Conservation (phyloP, 345 rosid species). For the Abelmoschus esculentus region DNA sequence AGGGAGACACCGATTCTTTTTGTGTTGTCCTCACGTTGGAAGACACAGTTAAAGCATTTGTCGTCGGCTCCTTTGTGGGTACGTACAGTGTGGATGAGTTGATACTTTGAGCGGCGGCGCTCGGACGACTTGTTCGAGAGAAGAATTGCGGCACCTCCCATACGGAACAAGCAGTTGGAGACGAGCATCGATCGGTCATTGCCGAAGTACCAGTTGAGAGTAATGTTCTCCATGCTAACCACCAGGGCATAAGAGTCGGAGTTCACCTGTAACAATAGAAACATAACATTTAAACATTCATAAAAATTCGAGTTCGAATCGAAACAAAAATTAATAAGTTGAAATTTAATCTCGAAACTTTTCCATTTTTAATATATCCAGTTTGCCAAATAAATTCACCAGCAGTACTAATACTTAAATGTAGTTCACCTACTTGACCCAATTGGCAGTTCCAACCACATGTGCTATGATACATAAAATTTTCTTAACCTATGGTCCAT, state of each 20-base stretch:
- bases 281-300: not conserved
- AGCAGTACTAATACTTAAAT: not conserved
- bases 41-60: not conserved
- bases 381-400: not conserved
- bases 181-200: constrained; percentile 11
- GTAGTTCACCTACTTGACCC: not conserved
- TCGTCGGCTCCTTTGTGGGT: constrained; percentile 8
- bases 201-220: constrained; percentile 4
- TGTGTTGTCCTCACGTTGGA: constrained; percentile 3
- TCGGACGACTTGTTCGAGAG: constrained; percentile 11
- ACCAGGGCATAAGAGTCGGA: constrained; percentile 5
- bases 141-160: constrained; percentile 10
- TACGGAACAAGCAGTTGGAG: constrained; percentile 10
- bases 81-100: constrained; percentile 13
- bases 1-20: not conserved
- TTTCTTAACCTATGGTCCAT: not conserved
- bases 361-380: not conserved
- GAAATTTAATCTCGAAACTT: not conserved
- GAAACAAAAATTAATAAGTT: too few species aligned
- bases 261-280: not conserved
- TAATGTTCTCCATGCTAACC: constrained; percentile 14
- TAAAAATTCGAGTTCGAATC: not conserved
- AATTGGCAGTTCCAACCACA: not conserved
- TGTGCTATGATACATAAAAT: not conserved
- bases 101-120: constrained; percentile 3